A percentile compares a stretch with the other conserved stretches of the same genome.
Evolutionary conservation across 2,329 filamentous ascomycete genomes (phyloP).

Genomic region (Plectosphaerella cucumerina): DNA sequence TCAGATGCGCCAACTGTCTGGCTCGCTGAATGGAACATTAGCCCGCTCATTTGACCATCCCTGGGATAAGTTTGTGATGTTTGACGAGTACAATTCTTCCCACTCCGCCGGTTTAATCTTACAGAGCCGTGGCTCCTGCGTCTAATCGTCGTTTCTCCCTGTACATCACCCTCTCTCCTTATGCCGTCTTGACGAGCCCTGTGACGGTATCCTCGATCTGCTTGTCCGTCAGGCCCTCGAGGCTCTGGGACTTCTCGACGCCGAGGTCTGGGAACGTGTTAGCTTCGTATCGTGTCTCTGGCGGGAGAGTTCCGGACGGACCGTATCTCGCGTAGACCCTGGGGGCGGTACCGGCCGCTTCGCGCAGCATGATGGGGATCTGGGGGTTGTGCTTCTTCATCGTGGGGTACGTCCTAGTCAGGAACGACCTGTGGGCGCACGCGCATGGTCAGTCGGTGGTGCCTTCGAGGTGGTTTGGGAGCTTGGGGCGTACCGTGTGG

Average conservation of each 20-base stretch:
- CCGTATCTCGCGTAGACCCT: constrained; percentile 91
- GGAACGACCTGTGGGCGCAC: constrained; percentile 64
- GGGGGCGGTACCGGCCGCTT: constrained; percentile 79
- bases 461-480: not conserved
- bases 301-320: too few relatives aligned
- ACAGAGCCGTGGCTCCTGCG: not conserved
- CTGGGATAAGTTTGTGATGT: not conserved
- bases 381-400: constrained; percentile 99
- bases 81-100: not conserved
- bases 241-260: constrained; percentile 51
- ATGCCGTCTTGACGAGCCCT: constrained; percentile 41
- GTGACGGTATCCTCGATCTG: constrained; percentile 57
- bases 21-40: too few relatives aligned
- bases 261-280: constrained; percentile 41
- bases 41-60: too few relatives aligned
- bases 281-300: not conserved
- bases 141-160: not conserved
- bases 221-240: constrained; percentile 57
- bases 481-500: constrained; percentile 65
- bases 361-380: constrained; percentile 90
- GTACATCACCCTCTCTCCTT: not conserved
- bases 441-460: constrained; percentile 9
- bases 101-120: not conserved
- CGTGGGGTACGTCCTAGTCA: constrained; percentile 86
- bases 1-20: too few relatives aligned